phyloP scores from a whole-genome alignment of 2,329 filamentous ascomycete genomes.

The Magnaporthiopsis incrustans region DNA sequence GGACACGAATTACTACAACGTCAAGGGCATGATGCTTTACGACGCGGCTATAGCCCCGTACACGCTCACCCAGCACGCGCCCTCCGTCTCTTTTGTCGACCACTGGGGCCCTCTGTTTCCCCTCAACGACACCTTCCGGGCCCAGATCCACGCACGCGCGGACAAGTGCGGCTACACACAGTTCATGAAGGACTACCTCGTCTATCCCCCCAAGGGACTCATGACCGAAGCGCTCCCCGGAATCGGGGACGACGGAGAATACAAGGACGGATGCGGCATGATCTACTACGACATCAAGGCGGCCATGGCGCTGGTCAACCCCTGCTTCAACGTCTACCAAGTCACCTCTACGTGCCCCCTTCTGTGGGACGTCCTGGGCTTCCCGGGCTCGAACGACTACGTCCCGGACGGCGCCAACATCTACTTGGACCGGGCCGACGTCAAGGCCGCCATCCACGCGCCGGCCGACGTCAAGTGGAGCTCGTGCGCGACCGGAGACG shows the following conservation, averaged over 20 bases:
- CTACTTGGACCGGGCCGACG: conserved; percentile 41
- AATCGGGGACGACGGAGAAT: conserved; percentile 27
- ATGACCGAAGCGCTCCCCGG: conserved; percentile 39
- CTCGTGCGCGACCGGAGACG: conserved; percentile 20
- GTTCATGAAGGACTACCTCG: conserved; percentile 51
- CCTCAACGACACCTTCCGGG: conserved; percentile 48
- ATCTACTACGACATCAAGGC: conserved; percentile 47
- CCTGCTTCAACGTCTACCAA: conserved; percentile 65
- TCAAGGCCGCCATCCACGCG: conserved; percentile 46
- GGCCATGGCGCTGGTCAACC: conserved; percentile 44
- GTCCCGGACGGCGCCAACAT: conserved; percentile 50
- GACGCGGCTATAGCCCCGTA: conserved; percentile 47
- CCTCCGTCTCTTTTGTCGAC: conserved; percentile 48
- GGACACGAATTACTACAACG: conserved; percentile 55
- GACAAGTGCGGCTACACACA: conserved; percentile 52
- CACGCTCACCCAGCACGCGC: conserved; percentile 30
- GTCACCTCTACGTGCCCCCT: conserved; percentile 59
- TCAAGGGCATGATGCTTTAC: conserved; percentile 61
- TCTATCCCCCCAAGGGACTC: conserved; percentile 55
- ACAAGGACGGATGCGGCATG: conserved; percentile 39
- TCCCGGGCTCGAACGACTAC: conserved; percentile 58
- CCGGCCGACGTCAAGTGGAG: conserved; percentile 49
- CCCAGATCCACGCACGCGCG: conserved; percentile 38
- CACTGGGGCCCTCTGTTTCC: conserved; percentile 49
- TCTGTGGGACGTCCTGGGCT: conserved; percentile 35